Evolutionary conservation across 345 rosid genomes (phyloP).

Genomic region (Populus deltoides): DNA sequence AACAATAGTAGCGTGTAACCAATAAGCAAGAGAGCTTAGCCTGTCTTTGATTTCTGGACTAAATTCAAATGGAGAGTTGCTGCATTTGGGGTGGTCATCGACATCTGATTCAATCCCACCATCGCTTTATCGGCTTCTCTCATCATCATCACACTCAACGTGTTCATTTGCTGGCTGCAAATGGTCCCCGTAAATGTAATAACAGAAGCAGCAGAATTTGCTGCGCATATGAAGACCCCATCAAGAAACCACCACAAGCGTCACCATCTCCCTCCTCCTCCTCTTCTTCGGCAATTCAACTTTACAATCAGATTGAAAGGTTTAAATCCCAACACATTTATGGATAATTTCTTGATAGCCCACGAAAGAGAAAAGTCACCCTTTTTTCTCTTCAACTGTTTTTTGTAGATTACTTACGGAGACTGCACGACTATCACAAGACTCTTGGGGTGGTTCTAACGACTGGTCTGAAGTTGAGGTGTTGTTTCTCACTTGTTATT

Average conservation of each 20-base stretch:
- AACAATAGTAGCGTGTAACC: not conserved
- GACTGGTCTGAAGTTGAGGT: constrained; percentile 93
- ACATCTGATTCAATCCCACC: not conserved
- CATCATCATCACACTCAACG: not conserved
- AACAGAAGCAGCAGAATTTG: constrained; percentile 20
- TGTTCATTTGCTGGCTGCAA: not conserved
- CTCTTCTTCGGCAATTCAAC: constrained; percentile 55
- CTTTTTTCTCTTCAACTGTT: not conserved
- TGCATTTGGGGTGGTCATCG: constrained; percentile 6
- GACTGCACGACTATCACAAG: constrained; percentile 75
- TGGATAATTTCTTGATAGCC: not conserved
- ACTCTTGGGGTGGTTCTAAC: constrained; percentile 48
- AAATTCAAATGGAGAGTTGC: constrained; percentile 22
- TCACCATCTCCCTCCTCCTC: constrained; percentile 2
- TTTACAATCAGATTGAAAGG: constrained; percentile 92
- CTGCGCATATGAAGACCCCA: constrained; percentile 38
- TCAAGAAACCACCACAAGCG: constrained; percentile 33
- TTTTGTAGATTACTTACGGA: constrained; percentile 72
- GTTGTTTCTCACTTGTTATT: not conserved
- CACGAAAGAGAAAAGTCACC: not conserved
- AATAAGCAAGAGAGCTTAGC: not conserved
- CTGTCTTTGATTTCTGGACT: not conserved
- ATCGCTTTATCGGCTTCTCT: not conserved
- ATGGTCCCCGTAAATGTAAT: not conserved
- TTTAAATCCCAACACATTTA: constrained; percentile 8